Base-by-base conservation (phyloP, 1,284 basidiomycete genomes). In the Cutaneotrichosporon cyanovorans region DNA sequence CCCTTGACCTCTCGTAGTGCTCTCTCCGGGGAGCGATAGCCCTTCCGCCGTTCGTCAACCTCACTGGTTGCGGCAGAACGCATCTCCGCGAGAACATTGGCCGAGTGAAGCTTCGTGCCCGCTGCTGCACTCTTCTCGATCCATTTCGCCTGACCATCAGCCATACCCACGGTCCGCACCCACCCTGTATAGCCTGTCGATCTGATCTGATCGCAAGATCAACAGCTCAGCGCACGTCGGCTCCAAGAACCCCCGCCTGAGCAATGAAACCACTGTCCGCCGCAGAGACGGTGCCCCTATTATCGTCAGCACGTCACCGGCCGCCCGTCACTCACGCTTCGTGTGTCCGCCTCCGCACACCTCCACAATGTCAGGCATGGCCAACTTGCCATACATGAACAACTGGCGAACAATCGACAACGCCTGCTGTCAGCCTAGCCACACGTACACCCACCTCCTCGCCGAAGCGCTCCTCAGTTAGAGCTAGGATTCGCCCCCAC, bases 311-410 rank as follows among this genome's bases (percentile, higher is more conserved):
- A 3, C 8, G 6, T 12, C 15, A 15, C 11, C n/a, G n/a, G n/a
- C n/a, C n/a, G n/a, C 16, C 11, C 10, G 9, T n/a, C 11, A 47
- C 50, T 37, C 19, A 51, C 50, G 33, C 16, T 30, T n/a, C 25
- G 38, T 30, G 40, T 52, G 46, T 1, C 15, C 22, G 1, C 42
- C 55, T 12, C 52, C 56, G 46, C 54, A 53, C 4, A 45, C 45
- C 12, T 35, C 38, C 20, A 57, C 42, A 19, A 70, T 56, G 21
- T 70, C 63, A 22, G 53, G 80, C 8, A 83, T 78, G 42, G 81
- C 80, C 57, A 95, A 78, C 68, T 92, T 92, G 35, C 91, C 91
- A 62, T 89, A 84, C 60, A 89, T 80, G 43, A 93, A 73, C 32
- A 95, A 74, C 23, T 82, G 72, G 56, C 82, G 80, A 15, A 92